Evolutionary conservation across 495 filamentous ascomycete species (phyloP).

Genomic region (Amniculicola lignicola): DNA sequence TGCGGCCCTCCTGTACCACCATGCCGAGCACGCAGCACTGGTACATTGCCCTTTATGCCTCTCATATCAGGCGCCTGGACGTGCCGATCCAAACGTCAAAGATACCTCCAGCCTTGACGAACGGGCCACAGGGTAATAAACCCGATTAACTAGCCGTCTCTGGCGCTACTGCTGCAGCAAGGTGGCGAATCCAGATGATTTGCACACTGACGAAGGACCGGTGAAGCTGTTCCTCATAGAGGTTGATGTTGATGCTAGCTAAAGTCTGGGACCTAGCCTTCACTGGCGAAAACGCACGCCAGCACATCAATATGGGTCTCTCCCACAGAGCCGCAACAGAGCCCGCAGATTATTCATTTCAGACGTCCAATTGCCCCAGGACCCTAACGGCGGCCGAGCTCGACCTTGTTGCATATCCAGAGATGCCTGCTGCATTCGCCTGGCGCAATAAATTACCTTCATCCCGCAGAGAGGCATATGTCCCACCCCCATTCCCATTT

Average conservation of each 20-base stretch:
- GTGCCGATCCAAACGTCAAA: conserved; percentile 30
- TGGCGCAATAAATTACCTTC: conserved; percentile 37
- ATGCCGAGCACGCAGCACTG: conserved; percentile 19
- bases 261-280: conserved; percentile 34
- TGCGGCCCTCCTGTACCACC: conserved; percentile 4
- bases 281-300: conserved; percentile 80
- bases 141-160: conserved; percentile 32
- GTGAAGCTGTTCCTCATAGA: conserved; percentile 33
- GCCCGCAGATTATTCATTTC: conserved; percentile 38
- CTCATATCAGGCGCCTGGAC: conserved; percentile 24
- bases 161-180: conserved; percentile 29
- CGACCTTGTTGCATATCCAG: conserved; percentile 33
- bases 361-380: conserved; percentile 34
- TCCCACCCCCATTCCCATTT: conserved; percentile 31
- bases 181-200: conserved; percentile 32
- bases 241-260: conserved; percentile 29
- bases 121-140: conserved; percentile 29
- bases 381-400: conserved; percentile 25
- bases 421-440: conserved; percentile 33
- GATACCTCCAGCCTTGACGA: conserved; percentile 22
- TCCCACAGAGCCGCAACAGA: conserved; percentile 40
- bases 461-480: conserved; percentile 28
- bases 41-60: conserved; percentile 26
- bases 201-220: conserved; percentile 32
- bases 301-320: conserved; percentile 71